phyloP scores from a whole-genome alignment of 2,329 filamentous ascomycete species.

The Helotiales sp. region DNA sequence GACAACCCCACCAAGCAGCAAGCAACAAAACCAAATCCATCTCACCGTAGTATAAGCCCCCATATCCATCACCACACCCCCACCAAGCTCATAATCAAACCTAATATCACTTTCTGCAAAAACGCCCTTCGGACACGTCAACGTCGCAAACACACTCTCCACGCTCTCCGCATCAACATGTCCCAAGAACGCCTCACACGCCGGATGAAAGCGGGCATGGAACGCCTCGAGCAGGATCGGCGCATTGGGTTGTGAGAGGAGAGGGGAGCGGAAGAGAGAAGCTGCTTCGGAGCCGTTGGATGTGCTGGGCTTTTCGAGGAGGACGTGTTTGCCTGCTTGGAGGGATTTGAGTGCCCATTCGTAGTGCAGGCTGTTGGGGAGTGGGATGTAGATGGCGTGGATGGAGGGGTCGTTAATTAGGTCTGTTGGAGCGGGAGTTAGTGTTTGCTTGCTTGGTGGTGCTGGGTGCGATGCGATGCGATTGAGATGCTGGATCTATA shows the following conservation, averaged over 20 bases:
- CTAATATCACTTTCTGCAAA: constrained; percentile 50
- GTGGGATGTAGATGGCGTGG: constrained; percentile 25
- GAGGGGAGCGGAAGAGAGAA: constrained; percentile 49
- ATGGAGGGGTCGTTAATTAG: constrained; percentile 42
- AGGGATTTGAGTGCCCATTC: constrained; percentile 29
- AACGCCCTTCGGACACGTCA: constrained; percentile 42
- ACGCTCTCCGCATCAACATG: constrained; percentile 48
- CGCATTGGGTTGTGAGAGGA: constrained; percentile 42
- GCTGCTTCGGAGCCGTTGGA: constrained; percentile 41
- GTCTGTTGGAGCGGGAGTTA: constrained; percentile 30
- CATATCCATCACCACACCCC: constrained; percentile 44
- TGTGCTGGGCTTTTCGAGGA: constrained; percentile 26
- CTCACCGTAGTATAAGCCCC: constrained; percentile 46
- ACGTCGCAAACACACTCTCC: constrained; percentile 38
- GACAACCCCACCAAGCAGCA: too few relatives aligned
- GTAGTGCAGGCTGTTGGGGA: constrained; percentile 38
- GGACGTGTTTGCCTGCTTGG: constrained; percentile 26
- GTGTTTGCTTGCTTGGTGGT: neutral
- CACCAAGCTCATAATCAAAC: constrained; percentile 49
- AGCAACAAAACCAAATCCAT: too few relatives aligned
- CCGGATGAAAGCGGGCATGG: constrained; percentile 57
- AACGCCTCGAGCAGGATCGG: constrained; percentile 59
- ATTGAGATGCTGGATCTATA: too few relatives aligned
- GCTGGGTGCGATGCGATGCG: neutral
- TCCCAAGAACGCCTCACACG: constrained; percentile 50